Conservation (phyloP, 2,329 filamentous ascomycete genomes). For the Calonectria honghensis region DNA sequence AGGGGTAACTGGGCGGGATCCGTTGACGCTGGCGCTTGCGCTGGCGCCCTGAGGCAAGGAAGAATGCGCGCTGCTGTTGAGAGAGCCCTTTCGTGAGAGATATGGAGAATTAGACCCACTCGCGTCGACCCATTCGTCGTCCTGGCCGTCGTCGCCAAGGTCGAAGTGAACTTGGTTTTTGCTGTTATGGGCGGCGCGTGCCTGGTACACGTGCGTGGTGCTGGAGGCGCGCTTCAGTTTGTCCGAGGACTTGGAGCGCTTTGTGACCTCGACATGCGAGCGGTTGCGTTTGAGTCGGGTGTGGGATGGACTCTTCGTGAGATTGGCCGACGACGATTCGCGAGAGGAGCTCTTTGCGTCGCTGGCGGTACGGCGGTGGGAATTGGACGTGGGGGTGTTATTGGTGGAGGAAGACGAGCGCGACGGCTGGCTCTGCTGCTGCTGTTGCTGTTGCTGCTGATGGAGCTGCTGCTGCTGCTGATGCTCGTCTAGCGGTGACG, state of each 20-base stretch:
- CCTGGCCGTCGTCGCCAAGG: constrained; percentile 70
- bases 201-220: constrained; percentile 68
- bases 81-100: constrained; percentile 67
- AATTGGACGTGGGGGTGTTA: constrained; percentile 47
- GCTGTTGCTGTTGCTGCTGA: constrained; percentile 14
- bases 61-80: constrained; percentile 70
- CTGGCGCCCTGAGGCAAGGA: constrained; percentile 63
- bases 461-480: constrained; percentile 54
- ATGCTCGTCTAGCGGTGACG: constrained; percentile 61
- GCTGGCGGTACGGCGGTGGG: constrained; percentile 70
- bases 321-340: constrained; percentile 65
- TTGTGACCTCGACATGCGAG: constrained; percentile 74
- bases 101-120: constrained; percentile 78
- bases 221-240: constrained; percentile 73
- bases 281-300: constrained; percentile 76
- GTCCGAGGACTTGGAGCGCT: constrained; percentile 70
- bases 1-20: constrained; percentile 61
- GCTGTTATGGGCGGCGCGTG: constrained; percentile 62
- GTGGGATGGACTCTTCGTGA: constrained; percentile 74
- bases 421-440: constrained; percentile 14
- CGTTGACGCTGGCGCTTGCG: constrained; percentile 57
- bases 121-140: constrained; percentile 81
- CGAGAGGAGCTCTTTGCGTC: constrained; percentile 69
- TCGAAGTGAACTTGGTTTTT: constrained; percentile 78
- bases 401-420: constrained; percentile 39